Conservation (phyloP, 768 basidiomycete species). For the Suillus subluteus region DNA sequence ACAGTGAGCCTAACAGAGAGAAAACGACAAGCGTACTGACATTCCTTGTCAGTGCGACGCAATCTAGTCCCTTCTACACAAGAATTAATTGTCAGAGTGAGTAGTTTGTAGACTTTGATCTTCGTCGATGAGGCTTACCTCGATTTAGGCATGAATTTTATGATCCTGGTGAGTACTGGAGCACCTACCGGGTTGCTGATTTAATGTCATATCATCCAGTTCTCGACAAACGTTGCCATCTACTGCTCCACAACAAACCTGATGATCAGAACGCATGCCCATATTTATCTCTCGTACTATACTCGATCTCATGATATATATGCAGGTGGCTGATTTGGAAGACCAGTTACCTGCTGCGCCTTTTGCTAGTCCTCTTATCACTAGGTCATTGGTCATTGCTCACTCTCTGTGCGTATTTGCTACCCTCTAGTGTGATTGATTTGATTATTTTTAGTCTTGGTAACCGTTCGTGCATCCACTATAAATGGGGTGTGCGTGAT, state of each 20-base stretch:
- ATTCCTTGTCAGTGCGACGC: background rate
- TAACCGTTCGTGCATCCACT: background rate
- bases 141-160: background rate
- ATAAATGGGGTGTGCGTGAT: background rate
- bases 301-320: background rate
- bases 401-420: background rate
- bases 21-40: background rate
- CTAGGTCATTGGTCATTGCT: slow-evolving; percentile 2
- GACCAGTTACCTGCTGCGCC: background rate
- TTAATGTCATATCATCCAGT: background rate
- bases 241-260: slow-evolving; percentile 4
- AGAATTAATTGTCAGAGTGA: background rate
- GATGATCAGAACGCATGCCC: background rate
- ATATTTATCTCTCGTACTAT: background rate
- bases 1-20: background rate
- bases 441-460: background rate
- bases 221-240: background rate
- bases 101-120: background rate
- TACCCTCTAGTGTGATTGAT: too few relatives aligned
- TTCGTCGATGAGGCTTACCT: background rate
- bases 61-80: background rate
- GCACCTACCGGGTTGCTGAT: too few relatives aligned
- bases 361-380: background rate
- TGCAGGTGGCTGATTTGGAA: slow-evolving; percentile 7
- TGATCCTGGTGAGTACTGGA: background rate